A percentile compares a stretch with the other conserved stretches of the same genome.
Evolutionary conservation across 2,329 filamentous ascomycete genomes (phyloP).

Genomic region (Coniochaeta prunicola): DNA sequence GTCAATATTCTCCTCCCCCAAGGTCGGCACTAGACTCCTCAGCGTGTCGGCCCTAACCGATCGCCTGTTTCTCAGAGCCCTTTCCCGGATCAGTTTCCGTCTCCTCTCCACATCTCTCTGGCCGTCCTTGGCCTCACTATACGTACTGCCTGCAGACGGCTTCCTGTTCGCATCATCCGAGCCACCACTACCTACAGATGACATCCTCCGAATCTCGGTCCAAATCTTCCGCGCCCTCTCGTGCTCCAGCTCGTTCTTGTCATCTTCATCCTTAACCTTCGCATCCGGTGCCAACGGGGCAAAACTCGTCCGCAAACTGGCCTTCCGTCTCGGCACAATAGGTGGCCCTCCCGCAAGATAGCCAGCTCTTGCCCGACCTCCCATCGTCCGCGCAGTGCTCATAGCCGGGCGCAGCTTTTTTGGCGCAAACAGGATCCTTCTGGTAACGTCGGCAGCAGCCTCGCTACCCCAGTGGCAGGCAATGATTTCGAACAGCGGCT

Average conservation of each 20-base stretch:
- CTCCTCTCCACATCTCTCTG: background rate
- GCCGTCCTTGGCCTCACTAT: background rate
- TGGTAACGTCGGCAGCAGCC: constrained; percentile 34
- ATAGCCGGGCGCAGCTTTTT: background rate
- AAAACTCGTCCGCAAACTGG: background rate
- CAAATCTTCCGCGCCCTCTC: constrained; percentile 10
- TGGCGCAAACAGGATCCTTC: constrained; percentile 14
- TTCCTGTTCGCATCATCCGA: background rate
- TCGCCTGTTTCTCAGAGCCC: constrained; percentile 6
- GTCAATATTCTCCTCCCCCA: background rate
- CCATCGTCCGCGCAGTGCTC: background rate
- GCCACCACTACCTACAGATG: constrained; percentile 1
- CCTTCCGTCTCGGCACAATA: background rate
- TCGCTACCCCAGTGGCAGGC: constrained; percentile 40
- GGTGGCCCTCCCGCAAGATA: background rate
- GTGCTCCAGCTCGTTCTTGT: background rate
- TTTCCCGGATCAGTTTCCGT: constrained; percentile 6
- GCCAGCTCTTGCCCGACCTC: background rate
- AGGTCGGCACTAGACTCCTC: constrained; percentile 9
- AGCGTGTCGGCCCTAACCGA: constrained; percentile 9
- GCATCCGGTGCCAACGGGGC: background rate
- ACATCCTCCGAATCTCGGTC: constrained; percentile 11
- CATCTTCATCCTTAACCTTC: background rate
- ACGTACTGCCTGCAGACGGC: constrained; percentile 2
- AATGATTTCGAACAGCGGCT: constrained; percentile 34